Percentiles rank a stretch among this genome's conserved stretches.
Conservation (phyloP, 2,329 filamentous ascomycete genomes). For the Biscogniauxia sp. region DNA sequence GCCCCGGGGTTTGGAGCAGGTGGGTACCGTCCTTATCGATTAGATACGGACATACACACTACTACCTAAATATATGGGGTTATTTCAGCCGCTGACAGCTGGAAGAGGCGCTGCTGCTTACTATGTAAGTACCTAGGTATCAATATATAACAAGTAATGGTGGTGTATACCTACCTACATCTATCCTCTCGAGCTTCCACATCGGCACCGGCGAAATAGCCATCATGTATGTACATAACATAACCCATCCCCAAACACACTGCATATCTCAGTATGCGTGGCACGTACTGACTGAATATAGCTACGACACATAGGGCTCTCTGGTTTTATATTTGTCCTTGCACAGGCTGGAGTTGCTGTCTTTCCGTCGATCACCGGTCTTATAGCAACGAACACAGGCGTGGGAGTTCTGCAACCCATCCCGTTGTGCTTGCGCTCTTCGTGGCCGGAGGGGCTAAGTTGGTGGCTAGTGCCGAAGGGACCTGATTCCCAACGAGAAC, state of each 20-base stretch:
- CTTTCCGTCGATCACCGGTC: constrained; percentile 50
- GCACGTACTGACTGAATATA: no score
- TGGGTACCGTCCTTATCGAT: background rate
- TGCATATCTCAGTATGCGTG: no score
- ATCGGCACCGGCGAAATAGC: no score
- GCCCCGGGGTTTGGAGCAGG: background rate
- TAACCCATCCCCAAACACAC: no score
- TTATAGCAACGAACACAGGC: constrained; percentile 44
- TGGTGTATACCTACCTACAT: no score
- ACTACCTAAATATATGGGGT: background rate
- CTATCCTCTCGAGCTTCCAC: no score
- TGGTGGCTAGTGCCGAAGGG: constrained; percentile 40
- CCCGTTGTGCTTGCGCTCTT: constrained; percentile 45
- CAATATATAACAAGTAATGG: no score
- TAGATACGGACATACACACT: background rate
- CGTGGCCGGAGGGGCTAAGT: constrained; percentile 37
- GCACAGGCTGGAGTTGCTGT: constrained; percentile 50
- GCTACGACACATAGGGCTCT: no score
- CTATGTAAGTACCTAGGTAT: no score
- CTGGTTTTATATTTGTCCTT: constrained; percentile 50
- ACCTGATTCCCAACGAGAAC: constrained; percentile 24
- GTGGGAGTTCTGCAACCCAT: constrained; percentile 49
- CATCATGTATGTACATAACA: no score
- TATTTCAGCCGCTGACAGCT: background rate
- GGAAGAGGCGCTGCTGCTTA: background rate